These are phyloP conservation scores for Trichoderma arundinaceum DNA, from an alignment of 2,329 filamentous ascomycete species.

Conservation along the genomic window DNA sequence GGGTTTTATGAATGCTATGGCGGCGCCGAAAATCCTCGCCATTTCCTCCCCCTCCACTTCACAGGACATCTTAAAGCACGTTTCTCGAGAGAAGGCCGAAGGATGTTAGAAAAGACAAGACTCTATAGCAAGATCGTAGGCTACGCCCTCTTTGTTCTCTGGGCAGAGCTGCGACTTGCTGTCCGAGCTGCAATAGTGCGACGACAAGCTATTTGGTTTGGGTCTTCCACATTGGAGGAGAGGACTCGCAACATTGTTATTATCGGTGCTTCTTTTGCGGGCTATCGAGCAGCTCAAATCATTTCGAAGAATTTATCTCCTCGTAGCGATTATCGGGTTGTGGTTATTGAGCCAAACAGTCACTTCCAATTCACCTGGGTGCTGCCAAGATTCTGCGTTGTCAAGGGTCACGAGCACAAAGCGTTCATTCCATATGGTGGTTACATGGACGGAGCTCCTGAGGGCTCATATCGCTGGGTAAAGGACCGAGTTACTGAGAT, in stretches of 20 bases:
- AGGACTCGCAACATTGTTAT: conserved; percentile 57
- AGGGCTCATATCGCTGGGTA: conserved; percentile 49
- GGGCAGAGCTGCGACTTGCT: conserved; percentile 35
- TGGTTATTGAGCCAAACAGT: conserved; percentile 64
- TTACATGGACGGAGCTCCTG: conserved; percentile 45
- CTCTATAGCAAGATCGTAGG: conserved; percentile 42
- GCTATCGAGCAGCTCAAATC: conserved; percentile 54
- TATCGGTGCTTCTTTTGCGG: conserved; percentile 64
- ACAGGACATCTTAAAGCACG: background rate
- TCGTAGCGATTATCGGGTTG: conserved; percentile 53
- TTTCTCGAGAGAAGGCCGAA: background rate
- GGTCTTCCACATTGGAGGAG: conserved; percentile 32
- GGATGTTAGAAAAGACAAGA: conserved; percentile 41
- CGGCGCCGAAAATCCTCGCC: too few species aligned
- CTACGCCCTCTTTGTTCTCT: conserved; percentile 38
- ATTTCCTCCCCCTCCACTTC: background rate
- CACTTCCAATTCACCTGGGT: conserved; percentile 68
- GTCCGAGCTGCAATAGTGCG: conserved; percentile 33
- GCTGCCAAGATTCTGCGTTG: conserved; percentile 63
- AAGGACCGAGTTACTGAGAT: conserved; percentile 51
- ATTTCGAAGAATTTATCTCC: conserved; percentile 57
- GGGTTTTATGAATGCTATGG: background rate
- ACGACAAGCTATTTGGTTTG: conserved; percentile 29
- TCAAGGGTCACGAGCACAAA: conserved; percentile 59
- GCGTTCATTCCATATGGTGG: conserved; percentile 65